Base-by-base conservation (phyloP, 257 asterid species). In the Salvia rosmarinus region DNA sequence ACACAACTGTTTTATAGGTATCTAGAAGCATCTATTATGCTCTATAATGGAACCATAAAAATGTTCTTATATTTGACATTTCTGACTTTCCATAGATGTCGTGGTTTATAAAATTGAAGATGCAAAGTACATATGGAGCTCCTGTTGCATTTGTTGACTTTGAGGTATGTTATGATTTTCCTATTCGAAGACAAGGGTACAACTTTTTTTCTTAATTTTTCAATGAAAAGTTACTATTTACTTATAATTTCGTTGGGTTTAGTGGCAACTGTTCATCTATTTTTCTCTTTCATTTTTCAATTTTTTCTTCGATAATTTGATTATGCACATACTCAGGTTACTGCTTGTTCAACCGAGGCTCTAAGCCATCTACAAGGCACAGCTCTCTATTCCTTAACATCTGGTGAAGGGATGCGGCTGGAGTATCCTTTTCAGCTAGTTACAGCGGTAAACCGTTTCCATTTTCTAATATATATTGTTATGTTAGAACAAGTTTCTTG, bases 111-210 rank as follows among this genome's bases (percentile, higher is more conserved):
- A 95, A 95, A 78, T 70, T 95, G 89, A 95, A 91, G 89, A 86
- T 91, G 90, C 99, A 95, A 65, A 81, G 99, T 80, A 95, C 99
- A 12, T 91, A 91, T 70, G 99, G 99, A 64, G 81, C 98, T 75
- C 96, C 99, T 69, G 99, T 95, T 75, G 91, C 99, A 56, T 95
- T 95, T 84, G 98, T 95, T 32, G 99, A 91, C 87, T 95, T 95
- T 82, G 85, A 91, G 94, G 99, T 91, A 75, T 68, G 55, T 71
- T 30, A 4, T 23, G 25, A n/a, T 10, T 5, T 37, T 20, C 8
- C 32, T 37, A n/a, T 35, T 30, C 30, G 9, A 35, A 35, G 57
- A 44, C 58, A n/a, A n/a, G n/a, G n/a, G n/a, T n/a, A n/a, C n/a
- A n/a, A 61, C 67, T 59, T 35, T 10, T 12, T 39, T n/a, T n/a